Percentiles rank a stretch among this genome's conserved stretches.
Evolutionary conservation across 495 filamentous ascomycete species (phyloP).

Genomic region (Xylaria scruposa): DNA sequence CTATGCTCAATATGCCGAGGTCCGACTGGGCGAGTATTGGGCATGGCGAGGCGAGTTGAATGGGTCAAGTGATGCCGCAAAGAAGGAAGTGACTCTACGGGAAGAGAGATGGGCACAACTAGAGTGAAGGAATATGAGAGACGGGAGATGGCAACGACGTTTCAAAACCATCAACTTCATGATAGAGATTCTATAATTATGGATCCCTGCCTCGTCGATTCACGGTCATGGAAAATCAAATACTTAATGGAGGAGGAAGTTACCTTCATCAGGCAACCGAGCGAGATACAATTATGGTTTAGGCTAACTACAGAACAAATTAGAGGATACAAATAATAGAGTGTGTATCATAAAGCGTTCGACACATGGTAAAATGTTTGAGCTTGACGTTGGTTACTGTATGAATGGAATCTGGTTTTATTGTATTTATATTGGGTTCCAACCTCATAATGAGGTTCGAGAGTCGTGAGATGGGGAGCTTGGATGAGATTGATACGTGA

Average conservation of each 20-base stretch:
- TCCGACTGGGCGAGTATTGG: slow-evolving; percentile 90
- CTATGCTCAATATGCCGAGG: slow-evolving; percentile 89
- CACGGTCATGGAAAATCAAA: neutral
- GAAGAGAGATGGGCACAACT: slow-evolving; percentile 82
- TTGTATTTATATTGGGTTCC: neutral
- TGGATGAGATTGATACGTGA: no score
- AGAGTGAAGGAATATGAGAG: slow-evolving; percentile 29
- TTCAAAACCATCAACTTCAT: neutral
- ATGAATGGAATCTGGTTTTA: neutral
- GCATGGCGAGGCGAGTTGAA: slow-evolving; percentile 83
- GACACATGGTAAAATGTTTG: neutral
- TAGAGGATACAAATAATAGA: neutral
- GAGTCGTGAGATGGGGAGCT: neutral
- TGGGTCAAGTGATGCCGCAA: slow-evolving; percentile 61
- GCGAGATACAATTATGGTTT: neutral
- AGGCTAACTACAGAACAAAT: neutral
- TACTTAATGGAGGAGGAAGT: neutral
- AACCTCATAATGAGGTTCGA: neutral
- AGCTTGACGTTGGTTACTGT: neutral
- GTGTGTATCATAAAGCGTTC: neutral
- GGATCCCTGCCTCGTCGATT: neutral
- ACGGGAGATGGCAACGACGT: neutral
- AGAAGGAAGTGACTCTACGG: slow-evolving; percentile 70
- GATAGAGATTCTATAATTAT: slow-evolving; percentile 5
- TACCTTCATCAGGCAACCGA: neutral